Conservation (phyloP, 202 grass and related monocot species). For the Dendrocalamus latiflorus region DNA sequence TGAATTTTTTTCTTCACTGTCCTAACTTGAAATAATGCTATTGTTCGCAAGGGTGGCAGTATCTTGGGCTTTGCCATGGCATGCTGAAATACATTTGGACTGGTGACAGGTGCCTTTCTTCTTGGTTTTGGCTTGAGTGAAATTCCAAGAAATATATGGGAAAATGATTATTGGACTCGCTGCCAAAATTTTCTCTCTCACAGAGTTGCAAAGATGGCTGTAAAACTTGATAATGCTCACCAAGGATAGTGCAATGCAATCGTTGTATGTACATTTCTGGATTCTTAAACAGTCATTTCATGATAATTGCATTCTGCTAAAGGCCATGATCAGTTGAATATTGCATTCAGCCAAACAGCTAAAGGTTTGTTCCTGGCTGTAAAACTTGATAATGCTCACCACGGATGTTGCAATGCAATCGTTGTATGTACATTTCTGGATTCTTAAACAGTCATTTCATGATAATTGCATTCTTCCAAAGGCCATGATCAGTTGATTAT, state of each 20-base stretch:
- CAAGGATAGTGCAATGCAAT: constrained; percentile 98
- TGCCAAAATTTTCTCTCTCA: constrained; percentile 92
- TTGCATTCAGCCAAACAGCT: not conserved
- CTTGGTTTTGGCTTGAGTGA: no score
- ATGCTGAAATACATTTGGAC: constrained; percentile 97
- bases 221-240: constrained; percentile 94
- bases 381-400: no score
- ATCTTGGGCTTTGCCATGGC: constrained; percentile 98
- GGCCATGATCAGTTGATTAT: no score
- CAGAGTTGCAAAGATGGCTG: constrained; percentile 86
- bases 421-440: no score
- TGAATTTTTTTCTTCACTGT: constrained; percentile 12
- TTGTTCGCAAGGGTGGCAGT: constrained; percentile 54
- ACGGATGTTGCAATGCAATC: no score
- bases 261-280: constrained; percentile 56
- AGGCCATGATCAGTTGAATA: not conserved
- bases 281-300: not conserved
- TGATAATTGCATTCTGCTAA: constrained; percentile 10
- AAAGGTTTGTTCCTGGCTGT: not conserved
- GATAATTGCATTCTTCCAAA: no score
- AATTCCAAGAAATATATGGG: constrained; percentile 97
- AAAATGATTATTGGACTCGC: constrained; percentile 80
- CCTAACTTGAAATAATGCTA: constrained; percentile 4
- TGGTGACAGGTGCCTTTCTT: constrained; percentile 97
- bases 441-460: no score